Conservation (phyloP, 176 grass and related monocot genomes). For the Coix lacrymajobi region DNA sequence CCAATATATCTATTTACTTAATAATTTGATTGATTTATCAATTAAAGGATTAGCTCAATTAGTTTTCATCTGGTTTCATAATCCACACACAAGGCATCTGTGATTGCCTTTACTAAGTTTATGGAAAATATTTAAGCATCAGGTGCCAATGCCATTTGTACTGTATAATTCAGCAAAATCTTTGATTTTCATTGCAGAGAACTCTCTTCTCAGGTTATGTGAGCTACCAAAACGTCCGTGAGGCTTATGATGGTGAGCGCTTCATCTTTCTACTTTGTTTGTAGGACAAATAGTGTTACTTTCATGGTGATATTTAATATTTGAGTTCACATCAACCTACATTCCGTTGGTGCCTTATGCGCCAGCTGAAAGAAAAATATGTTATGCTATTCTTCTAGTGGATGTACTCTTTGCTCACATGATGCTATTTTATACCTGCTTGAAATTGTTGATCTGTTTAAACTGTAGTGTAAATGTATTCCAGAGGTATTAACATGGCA, state of each 20-base stretch:
- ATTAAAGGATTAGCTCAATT: background rate
- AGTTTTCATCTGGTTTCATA: background rate
- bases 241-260: constrained; percentile 77
- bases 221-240: constrained; percentile 81
- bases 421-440: background rate
- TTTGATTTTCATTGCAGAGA: constrained; percentile 52
- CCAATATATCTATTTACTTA: background rate
- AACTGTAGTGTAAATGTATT: background rate
- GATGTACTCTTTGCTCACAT: background rate
- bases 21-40: background rate
- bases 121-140: background rate
- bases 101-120: background rate
- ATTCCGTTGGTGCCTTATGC: background rate
- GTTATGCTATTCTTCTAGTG: constrained; percentile 10
- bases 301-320: background rate
- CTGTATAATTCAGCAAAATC: background rate
- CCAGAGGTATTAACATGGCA: background rate
- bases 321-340: background rate
- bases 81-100: background rate
- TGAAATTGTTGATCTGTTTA: background rate
- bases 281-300: background rate
- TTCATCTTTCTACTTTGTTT: constrained; percentile 9
- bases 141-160: background rate
- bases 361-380: background rate
- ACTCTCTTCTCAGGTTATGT: constrained; percentile 97